Base-by-base conservation (phyloP, 345 rosid genomes). In the Passiflora organensis region DNA sequence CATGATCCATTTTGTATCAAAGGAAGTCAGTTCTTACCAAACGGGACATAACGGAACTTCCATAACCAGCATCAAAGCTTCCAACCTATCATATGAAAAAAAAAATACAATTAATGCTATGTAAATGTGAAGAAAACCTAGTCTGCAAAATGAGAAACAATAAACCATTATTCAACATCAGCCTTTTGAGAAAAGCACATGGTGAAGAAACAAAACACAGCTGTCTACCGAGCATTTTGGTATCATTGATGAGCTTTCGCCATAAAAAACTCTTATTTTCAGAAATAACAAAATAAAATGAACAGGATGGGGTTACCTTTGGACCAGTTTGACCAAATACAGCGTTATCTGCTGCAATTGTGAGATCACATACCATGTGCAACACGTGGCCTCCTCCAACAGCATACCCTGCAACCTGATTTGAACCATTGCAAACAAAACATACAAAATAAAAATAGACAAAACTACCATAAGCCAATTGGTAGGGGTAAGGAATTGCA, bases 51-150 rank as follows among this genome's bases (percentile, higher is more conserved):
- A 88, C 77, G 39, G 98, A 86, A 64, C 98, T 84, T 60, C 98
- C 98, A 55, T 91, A 91, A 60, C 96, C 96, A 57, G 95, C 96
- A 78, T 91, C 98, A 70, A 91, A 91, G 73, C 98, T 91, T 65
- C 98, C 98, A 50, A 88, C 98, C 95, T 91, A 69, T n/a, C 52
- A 50, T 42, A 24, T n/a, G 13, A 16, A 34, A 65, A 10, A 16
- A 9, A 18, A 15, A 0, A 10, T n/a, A n/a, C 2, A 20, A 13
- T 2, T 8, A 59, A 5, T 17, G 5, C 10, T 14, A 28, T 20
- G 36, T 36, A 41, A 48, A 57, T 15, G 14, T 23, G 15, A 51
- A 55, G 14, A 32, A 15, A 53, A 47, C n/a, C 48, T 10, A 32
- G 38, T 39, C 42, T 14, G 22, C 36, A 20, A 32, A 52, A n/a